Evolutionary conservation across 73 alveolate genomes (phyloP).

Genomic region (Paramecium tetraurelia): DNA sequence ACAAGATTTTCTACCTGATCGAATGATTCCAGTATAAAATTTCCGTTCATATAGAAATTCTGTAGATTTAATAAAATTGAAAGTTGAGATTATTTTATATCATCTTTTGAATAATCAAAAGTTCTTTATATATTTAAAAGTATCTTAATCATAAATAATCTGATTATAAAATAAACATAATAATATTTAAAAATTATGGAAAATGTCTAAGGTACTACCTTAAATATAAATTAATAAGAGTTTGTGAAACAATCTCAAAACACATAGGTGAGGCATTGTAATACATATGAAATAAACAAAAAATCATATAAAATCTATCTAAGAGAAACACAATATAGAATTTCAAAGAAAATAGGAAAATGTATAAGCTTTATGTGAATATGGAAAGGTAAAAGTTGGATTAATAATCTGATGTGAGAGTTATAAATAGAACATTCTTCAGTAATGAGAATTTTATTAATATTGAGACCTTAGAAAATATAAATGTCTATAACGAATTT

Average conservation of each 20-base stretch:
- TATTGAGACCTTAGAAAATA: not conserved
- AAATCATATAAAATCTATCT: not conserved
- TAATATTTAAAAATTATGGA: not conserved
- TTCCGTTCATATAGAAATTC: not conserved
- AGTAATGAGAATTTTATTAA: not conserved
- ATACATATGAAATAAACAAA: not conserved
- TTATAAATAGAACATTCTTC: not conserved
- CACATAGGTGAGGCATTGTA: not conserved
- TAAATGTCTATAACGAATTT: not conserved
- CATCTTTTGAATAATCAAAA: not conserved
- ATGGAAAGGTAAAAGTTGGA: not conserved
- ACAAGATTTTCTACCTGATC: not conserved
- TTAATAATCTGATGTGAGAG: not conserved
- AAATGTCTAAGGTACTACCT: no score
- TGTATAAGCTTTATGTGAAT: conserved; percentile 1
- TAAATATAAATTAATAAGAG: not conserved
- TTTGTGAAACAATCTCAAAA: not conserved
- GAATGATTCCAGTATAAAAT: not conserved
- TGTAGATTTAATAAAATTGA: not conserved
- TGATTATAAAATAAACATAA: not conserved
- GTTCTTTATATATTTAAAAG: not conserved
- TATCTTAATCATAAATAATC: not conserved
- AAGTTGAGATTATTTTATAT: not conserved
- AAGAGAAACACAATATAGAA: not conserved
- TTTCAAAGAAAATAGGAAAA: not conserved